A percentile compares a stretch with the other conserved stretches of the same genome.
Conservation (phyloP, 2,329 filamentous ascomycete genomes). For the Cadophora malorum region DNA sequence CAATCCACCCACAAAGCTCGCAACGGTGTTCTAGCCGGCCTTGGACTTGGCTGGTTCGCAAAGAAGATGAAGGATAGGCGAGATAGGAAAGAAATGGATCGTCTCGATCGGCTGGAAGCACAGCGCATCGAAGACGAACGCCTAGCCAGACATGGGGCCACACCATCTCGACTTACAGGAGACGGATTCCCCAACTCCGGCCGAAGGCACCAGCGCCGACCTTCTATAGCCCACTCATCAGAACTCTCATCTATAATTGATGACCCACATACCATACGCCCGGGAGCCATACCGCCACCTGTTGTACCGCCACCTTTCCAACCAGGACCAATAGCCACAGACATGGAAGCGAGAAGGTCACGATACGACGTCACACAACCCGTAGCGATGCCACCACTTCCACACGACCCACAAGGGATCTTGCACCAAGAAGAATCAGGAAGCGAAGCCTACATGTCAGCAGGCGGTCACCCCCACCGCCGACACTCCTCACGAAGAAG, state of each 20-base stretch:
- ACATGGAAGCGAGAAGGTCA: slow-evolving; percentile 47
- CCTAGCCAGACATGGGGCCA: slow-evolving; percentile 60
- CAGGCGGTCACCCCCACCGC: slow-evolving; percentile 50
- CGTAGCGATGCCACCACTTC: slow-evolving; percentile 61
- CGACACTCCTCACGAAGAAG: slow-evolving; percentile 55
- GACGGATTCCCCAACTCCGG: slow-evolving; percentile 65
- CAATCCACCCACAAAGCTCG: slow-evolving; percentile 50
- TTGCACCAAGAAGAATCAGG: slow-evolving; percentile 49
- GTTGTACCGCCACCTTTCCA: slow-evolving; percentile 36
- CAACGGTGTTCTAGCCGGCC: slow-evolving; percentile 60
- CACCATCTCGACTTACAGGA: slow-evolving; percentile 63
- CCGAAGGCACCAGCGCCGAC: slow-evolving; percentile 45
- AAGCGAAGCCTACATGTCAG: slow-evolving; percentile 53
- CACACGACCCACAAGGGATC: slow-evolving; percentile 57
- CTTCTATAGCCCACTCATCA: slow-evolving; percentile 38
- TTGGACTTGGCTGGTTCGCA: slow-evolving; percentile 73
- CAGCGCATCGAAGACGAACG: slow-evolving; percentile 61
- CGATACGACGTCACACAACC: slow-evolving; percentile 46
- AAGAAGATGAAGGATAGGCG: slow-evolving; percentile 67
- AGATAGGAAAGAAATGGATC: slow-evolving; percentile 49
- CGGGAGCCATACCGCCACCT: slow-evolving; percentile 50
- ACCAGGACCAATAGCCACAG: slow-evolving; percentile 33
- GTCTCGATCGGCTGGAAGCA: slow-evolving; percentile 47
- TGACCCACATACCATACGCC: slow-evolving; percentile 47
- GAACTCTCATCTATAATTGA: slow-evolving; percentile 43